Conservation (phyloP, 331 rosid genomes). For the Spiraea crenata region DNA sequence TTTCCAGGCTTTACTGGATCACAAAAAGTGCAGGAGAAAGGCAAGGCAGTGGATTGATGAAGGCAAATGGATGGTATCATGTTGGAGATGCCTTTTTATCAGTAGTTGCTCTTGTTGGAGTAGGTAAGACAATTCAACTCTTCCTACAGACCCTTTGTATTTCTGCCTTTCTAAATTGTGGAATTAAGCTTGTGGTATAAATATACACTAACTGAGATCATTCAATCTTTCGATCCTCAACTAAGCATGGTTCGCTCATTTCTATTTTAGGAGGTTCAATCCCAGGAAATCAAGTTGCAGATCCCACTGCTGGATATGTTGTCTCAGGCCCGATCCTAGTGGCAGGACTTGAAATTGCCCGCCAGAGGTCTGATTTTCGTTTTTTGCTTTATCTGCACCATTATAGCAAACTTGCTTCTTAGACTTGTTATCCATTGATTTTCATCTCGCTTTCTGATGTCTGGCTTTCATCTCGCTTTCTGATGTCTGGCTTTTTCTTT, state of each 20-base stretch:
- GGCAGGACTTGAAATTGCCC: slow-evolving; percentile 71
- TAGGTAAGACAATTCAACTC: slow-evolving; percentile 60
- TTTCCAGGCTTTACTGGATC: slow-evolving; percentile 77
- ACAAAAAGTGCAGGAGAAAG: slow-evolving; percentile 83
- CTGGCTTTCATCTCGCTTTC: background rate
- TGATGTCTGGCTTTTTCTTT: slow-evolving; percentile 20
- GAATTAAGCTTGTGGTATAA: background rate
- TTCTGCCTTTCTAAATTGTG: slow-evolving; percentile 7
- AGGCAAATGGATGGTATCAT: slow-evolving; percentile 99
- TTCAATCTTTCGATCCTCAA: background rate
- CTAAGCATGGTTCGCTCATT: background rate
- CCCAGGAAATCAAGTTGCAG: slow-evolving; percentile 87
- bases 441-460: slow-evolving; percentile 3
- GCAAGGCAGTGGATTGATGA: slow-evolving; percentile 88
- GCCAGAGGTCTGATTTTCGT: slow-evolving; percentile 35
- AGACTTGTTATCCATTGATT: background rate
- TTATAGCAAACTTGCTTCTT: background rate
- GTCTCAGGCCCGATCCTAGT: slow-evolving; percentile 77
- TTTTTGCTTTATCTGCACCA: background rate
- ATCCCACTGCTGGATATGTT: slow-evolving; percentile 92
- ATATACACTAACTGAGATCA: background rate
- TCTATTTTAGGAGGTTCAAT: slow-evolving; percentile 77
- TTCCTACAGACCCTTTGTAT: background rate
- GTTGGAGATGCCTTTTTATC: slow-evolving; percentile 92
- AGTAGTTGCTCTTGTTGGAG: slow-evolving; percentile 84